A percentile compares a stretch with the other conserved stretches of the same genome.
Conservation (phyloP, 768 basidiomycete species). For the Lentinula lateritia region DNA sequence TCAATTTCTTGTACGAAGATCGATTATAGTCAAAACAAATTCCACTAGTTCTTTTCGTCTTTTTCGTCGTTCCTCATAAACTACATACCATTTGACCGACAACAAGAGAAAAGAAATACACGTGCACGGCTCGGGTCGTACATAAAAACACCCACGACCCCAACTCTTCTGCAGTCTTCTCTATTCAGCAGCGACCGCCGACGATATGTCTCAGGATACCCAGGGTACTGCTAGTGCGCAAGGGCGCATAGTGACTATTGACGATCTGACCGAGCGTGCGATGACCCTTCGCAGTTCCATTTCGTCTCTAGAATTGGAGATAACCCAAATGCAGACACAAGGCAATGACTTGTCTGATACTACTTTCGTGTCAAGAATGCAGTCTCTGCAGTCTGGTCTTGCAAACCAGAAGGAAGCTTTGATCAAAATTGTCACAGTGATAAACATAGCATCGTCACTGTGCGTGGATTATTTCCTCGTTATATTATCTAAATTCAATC, state of each 20-base stretch:
- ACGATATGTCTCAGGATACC: background rate
- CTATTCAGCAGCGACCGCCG: conserved; percentile 11
- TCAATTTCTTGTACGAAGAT: conserved; percentile 50
- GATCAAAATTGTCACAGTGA: conserved; percentile 26
- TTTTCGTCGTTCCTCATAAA: no score
- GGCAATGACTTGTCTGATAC: conserved; percentile 16
- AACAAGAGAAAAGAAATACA: no score
- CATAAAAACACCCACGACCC: no score
- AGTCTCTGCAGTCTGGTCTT: conserved; percentile 19
- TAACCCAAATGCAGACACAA: conserved; percentile 15
- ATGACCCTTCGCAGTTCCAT: conserved; percentile 12
- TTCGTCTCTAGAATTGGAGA: conserved; percentile 11
- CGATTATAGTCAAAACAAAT: background rate
- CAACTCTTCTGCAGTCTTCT: conserved; percentile 3
- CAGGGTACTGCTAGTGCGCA: background rate
- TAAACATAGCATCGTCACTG: conserved; percentile 11
- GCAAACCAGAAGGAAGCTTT: conserved; percentile 32
- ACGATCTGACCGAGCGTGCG: conserved; percentile 12
- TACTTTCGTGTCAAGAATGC: conserved; percentile 16
- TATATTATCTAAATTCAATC: no score
- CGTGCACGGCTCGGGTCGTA: no score
- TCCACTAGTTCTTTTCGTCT: background rate
- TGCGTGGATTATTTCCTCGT: no score
- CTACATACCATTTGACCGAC: no score
- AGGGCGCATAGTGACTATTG: conserved; percentile 18